phyloP scores from a whole-genome alignment of 73 alveolate genomes.

The Stentor roeselii region DNA sequence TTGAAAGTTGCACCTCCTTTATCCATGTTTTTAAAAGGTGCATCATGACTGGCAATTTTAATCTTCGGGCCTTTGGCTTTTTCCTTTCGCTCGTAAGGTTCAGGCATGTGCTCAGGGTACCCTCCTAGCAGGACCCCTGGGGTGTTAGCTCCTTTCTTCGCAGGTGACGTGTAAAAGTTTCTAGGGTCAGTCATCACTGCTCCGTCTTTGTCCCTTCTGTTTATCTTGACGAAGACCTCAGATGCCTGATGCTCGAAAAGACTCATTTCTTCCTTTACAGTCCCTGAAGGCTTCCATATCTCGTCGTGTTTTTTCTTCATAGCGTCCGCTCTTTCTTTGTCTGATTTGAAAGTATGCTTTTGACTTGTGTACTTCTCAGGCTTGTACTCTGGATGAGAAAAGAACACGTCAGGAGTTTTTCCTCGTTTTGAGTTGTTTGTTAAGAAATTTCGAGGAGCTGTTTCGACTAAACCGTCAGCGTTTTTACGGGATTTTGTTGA shows the following conservation, averaged over 20 bases:
- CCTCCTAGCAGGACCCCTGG: constrained; percentile 20
- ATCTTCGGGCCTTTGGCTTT: not conserved
- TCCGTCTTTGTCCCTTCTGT: too few relatives aligned
- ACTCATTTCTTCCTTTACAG: not conserved
- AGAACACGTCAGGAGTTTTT: not conserved
- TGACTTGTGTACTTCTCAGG: constrained; percentile 15
- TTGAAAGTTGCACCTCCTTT: not conserved
- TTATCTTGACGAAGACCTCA: too few relatives aligned
- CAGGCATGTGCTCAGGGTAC: constrained; percentile 20
- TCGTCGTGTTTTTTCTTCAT: not conserved
- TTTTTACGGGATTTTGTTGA: not conserved
- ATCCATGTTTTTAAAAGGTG: constrained; percentile 6
- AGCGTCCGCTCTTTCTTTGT: not conserved
- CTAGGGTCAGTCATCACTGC: too few relatives aligned
- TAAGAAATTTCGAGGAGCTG: not conserved
- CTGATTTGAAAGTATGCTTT: not conserved
- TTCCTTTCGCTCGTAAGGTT: not conserved
- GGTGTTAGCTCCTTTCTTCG: constrained; percentile 1
- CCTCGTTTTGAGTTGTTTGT: not conserved
- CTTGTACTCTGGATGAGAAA: not conserved
- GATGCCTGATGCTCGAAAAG: too few relatives aligned
- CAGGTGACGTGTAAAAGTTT: constrained; percentile 4
- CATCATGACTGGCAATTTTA: not conserved
- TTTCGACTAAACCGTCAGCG: not conserved
- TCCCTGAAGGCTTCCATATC: not conserved